Evolutionary conservation across 768 basidiomycete species (phyloP).

Genomic region (Suillus hirtellus): DNA sequence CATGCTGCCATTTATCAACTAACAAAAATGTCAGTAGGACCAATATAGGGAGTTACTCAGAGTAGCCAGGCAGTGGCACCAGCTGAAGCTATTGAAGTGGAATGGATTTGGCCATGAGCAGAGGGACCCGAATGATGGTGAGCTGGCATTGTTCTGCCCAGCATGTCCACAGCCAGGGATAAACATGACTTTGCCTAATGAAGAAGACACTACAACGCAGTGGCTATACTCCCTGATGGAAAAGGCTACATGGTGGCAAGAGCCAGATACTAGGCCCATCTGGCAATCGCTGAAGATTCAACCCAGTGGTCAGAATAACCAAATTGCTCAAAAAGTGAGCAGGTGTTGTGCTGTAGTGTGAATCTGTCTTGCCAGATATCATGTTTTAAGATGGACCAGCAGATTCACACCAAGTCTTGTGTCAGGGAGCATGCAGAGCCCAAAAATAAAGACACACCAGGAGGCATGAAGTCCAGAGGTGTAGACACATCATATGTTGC

Average conservation of each 20-base stretch:
- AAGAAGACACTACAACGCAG: not conserved
- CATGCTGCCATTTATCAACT: no score
- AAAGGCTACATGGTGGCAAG: not conserved
- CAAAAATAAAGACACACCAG: no score
- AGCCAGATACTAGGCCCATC: not conserved
- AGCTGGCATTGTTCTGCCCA: constrained; percentile 1
- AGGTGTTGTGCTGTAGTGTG: no score
- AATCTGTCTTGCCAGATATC: no score
- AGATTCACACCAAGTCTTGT: no score
- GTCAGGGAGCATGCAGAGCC: no score
- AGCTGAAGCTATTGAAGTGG: constrained; percentile 25
- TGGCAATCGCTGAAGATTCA: not conserved
- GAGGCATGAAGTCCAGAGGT: no score
- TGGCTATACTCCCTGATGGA: not conserved
- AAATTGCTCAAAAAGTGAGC: no score
- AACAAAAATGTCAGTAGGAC: no score
- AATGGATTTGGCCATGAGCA: constrained; percentile 11
- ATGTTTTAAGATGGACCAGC: no score
- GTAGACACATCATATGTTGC: no score
- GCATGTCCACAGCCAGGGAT: constrained; percentile 12
- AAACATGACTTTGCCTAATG: not conserved
- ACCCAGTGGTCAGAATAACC: constrained; percentile 14
- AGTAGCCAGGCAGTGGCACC: constrained; percentile 17
- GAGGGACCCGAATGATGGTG: not conserved
- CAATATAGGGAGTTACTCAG: constrained; percentile 21